phyloP scores from a whole-genome alignment of 345 rosid genomes.

The Turritis glabra region DNA sequence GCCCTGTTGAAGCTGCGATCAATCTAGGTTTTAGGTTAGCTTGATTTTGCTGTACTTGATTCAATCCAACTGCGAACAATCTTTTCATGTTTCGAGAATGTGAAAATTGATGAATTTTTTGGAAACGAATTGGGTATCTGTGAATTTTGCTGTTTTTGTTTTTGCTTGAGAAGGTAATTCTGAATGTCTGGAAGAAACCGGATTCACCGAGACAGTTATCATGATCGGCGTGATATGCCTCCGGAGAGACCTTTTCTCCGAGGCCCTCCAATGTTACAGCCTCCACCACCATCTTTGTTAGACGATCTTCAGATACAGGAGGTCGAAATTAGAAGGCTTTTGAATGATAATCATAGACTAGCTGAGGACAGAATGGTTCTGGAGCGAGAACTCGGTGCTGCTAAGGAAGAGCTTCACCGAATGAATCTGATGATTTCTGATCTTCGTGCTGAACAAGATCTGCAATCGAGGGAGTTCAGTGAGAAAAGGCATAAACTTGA shows the following conservation, averaged over 20 bases:
- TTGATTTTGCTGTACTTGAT: not conserved
- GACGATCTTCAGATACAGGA: constrained; percentile 90
- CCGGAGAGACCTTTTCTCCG: constrained; percentile 64
- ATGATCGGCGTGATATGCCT: constrained; percentile 63
- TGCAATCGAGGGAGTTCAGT: constrained; percentile 64
- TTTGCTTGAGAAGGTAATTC: constrained; percentile 14
- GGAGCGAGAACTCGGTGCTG: constrained; percentile 71
- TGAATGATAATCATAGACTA: constrained; percentile 72
- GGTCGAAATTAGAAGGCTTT: constrained; percentile 70
- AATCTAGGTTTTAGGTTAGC: not conserved
- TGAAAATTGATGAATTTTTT: not conserved
- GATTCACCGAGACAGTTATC: constrained; percentile 60
- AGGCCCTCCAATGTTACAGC: constrained; percentile 66
- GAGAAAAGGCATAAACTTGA: constrained; percentile 86
- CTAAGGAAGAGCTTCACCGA: constrained; percentile 88
- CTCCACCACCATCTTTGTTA: constrained; percentile 76
- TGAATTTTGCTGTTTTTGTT: not conserved
- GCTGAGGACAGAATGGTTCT: constrained; percentile 72
- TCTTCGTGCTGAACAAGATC: constrained; percentile 70
- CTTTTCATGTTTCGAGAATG: not conserved
- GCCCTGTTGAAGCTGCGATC: constrained; percentile 7
- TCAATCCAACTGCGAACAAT: not conserved
- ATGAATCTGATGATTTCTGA: constrained; percentile 66
- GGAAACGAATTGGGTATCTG: not conserved
- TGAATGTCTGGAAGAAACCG: constrained; percentile 89